Conservation (phyloP, 345 rosid species). For the Sapria himalayana region DNA sequence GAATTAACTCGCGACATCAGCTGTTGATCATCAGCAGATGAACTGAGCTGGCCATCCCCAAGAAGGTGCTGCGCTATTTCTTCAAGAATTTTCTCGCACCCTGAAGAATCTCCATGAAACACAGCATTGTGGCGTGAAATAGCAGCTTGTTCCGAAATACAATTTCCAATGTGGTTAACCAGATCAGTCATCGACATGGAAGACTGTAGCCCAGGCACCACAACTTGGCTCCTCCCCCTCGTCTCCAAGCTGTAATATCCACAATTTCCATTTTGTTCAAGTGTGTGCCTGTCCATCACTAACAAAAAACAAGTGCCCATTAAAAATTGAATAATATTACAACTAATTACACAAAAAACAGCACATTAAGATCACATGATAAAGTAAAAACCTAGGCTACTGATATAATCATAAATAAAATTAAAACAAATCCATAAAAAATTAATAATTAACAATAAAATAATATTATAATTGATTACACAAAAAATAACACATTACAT, state of each 20-base stretch:
- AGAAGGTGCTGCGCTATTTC: conserved; percentile 71
- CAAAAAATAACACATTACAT: neutral
- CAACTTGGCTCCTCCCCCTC: conserved; percentile 54
- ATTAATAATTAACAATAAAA: conserved; percentile 2
- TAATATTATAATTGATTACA: neutral
- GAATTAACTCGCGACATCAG: conserved; percentile 98
- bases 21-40: conserved; percentile 71
- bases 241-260: conserved; percentile 43
- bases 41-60: conserved; percentile 45
- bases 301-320: conserved; percentile 8
- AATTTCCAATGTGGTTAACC: conserved; percentile 46
- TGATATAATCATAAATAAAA: neutral
- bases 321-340: conserved; percentile 1
- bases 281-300: conserved; percentile 43
- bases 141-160: conserved; percentile 53
- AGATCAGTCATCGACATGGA: conserved; percentile 84
- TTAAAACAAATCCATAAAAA: too few relatives aligned
- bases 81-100: conserved; percentile 36
- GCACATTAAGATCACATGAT: neutral
- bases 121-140: conserved; percentile 29
- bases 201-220: conserved; percentile 66
- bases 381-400: neutral
- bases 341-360: neutral
- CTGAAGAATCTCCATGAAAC: conserved; percentile 18
- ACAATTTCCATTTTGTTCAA: conserved; percentile 33